Base-by-base conservation (phyloP, 495 filamentous ascomycete genomes). In the Hypoxylon trugodes region DNA sequence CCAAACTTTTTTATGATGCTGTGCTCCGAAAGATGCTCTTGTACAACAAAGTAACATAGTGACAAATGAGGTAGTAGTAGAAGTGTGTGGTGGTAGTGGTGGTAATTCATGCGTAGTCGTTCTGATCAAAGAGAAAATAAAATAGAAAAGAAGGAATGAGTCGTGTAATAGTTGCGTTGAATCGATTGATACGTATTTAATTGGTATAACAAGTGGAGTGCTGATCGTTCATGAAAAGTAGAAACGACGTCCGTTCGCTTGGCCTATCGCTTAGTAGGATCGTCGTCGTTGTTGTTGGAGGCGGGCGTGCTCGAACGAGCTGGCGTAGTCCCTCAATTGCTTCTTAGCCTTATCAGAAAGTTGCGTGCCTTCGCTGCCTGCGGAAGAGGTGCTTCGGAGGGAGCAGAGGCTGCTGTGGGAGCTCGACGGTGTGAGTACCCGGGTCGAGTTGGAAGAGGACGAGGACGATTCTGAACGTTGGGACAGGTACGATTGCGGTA, bases 401-500 rank as follows among this genome's bases (percentile, higher is more conserved):
- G 92, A 96, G 61, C 86, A 90, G 28, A 97, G 84, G 43, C 91
- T 96, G 50, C 90, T 90, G 68, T 91, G 89, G 5, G 93, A 97
- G 22, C 89, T 89, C 24, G 93, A 95, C 7, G 90, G 88, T 2
- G 90, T 91, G 32, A 94, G 81, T 18, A 71, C 74, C n/a, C 61
- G 58, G 48, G 66, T 60, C 36, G 77, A n/a, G n/a, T n/a, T n/a
- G n/a, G n/a, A 67, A 43, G 64, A 42, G 12, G 68, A 51, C 2
- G 73, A 75, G 2, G 81, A 77, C 26, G 75, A 59, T 67, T 69
- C 73, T 35, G 77, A 75, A 65, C 71, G 65, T 70, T 68, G 63
- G 32, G 58, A 45, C 13, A 64, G 37, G 59, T 68, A 67, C 0
- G 66, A 65, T 4, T 69, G 68, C 8, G 71, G 55, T 22, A 64